These are phyloP conservation scores for Xerocomellus chrysenteron DNA, from an alignment of 768 basidiomycete species.

Conservation along the genomic window DNA sequence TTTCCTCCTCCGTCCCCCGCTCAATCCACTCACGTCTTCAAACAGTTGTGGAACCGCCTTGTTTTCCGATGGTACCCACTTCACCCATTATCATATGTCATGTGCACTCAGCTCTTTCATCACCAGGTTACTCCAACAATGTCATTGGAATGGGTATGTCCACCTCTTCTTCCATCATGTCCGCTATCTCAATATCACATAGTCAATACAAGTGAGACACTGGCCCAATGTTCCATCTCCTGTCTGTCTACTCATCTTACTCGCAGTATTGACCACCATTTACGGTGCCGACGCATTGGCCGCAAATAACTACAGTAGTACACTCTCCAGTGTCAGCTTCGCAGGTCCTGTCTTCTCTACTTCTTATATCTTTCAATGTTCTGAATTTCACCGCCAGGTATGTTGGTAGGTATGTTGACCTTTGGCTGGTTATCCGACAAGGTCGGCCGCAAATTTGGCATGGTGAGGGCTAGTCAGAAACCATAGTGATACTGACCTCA, in stretches of 20 bases:
- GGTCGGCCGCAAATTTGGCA: slow-evolving; percentile 83
- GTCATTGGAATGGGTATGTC: slow-evolving; percentile 72
- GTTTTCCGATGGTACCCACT: slow-evolving; percentile 72
- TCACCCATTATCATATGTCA: not conserved
- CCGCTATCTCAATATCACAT: slow-evolving; percentile 1
- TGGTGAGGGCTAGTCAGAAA: slow-evolving; percentile 47
- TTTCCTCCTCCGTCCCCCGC: slow-evolving; percentile 6
- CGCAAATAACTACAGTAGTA: slow-evolving; percentile 57
- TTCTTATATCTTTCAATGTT: slow-evolving; percentile 61
- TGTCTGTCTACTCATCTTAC: not conserved
- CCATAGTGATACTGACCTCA: slow-evolving; percentile 8
- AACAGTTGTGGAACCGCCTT: slow-evolving; percentile 81
- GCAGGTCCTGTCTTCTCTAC: slow-evolving; percentile 75
- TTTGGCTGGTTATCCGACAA: slow-evolving; percentile 88
- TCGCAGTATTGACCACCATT: slow-evolving; percentile 63
- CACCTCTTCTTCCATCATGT: not conserved
- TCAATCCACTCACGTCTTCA: not conserved
- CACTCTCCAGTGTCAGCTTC: slow-evolving; percentile 69
- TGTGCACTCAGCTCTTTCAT: slow-evolving; percentile 2
- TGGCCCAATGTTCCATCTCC: not conserved
- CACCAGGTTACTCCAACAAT: slow-evolving; percentile 74
- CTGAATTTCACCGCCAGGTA: slow-evolving; percentile 70
- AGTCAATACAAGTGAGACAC: slow-evolving; percentile 67
- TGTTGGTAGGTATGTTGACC: slow-evolving; percentile 78
- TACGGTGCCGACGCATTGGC: slow-evolving; percentile 59